A percentile compares a stretch with the other conserved stretches of the same genome.
Conservation (phyloP, 1,139 yeast genomes). For the Geotrichum candidum region DNA sequence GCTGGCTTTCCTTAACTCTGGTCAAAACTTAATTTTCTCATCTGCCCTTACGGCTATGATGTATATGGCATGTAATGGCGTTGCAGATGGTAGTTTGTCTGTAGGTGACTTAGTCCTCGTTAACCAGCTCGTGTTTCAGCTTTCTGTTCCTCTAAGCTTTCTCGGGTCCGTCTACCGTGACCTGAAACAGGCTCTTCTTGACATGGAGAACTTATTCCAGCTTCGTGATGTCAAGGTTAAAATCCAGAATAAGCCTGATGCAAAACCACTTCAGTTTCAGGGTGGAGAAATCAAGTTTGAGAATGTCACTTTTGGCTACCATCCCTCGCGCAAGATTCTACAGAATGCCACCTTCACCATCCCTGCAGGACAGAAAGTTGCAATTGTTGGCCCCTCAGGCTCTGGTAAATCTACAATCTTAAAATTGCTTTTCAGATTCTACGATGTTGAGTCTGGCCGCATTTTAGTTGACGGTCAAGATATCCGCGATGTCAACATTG, state of each 20-base stretch:
- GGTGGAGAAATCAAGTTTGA: conserved; percentile 78
- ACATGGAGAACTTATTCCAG: conserved; percentile 86
- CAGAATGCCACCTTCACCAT: conserved; percentile 75
- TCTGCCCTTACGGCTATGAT: conserved; percentile 92
- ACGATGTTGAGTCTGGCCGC: conserved; percentile 73
- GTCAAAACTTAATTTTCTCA: conserved; percentile 88
- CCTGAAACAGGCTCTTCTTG: conserved; percentile 81
- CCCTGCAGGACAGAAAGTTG: conserved; percentile 87
- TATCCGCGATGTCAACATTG: conserved; percentile 66
- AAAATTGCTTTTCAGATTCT: conserved; percentile 79
- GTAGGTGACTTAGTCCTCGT: conserved; percentile 96
- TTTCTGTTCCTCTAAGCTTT: conserved; percentile 89
- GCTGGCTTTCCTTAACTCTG: conserved; percentile 80
- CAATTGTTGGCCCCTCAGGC: conserved; percentile 93
- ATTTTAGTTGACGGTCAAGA: conserved; percentile 89
- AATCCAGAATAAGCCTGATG: conserved; percentile 56
- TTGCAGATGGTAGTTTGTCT: conserved; percentile 69
- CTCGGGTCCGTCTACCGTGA: conserved; percentile 94
- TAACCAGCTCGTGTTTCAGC: conserved; percentile 91
- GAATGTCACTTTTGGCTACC: conserved; percentile 89
- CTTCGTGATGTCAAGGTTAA: conserved; percentile 68
- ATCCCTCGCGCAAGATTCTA: conserved; percentile 79
- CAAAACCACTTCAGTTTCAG: conserved; percentile 51
- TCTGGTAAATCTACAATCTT: conserved; percentile 91
- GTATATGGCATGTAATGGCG: conserved; percentile 98